Percentiles rank a stretch among this genome's conserved stretches.
phyloP scores from a whole-genome alignment of 257 asterid species.

The Gynochthodes officinalis region DNA sequence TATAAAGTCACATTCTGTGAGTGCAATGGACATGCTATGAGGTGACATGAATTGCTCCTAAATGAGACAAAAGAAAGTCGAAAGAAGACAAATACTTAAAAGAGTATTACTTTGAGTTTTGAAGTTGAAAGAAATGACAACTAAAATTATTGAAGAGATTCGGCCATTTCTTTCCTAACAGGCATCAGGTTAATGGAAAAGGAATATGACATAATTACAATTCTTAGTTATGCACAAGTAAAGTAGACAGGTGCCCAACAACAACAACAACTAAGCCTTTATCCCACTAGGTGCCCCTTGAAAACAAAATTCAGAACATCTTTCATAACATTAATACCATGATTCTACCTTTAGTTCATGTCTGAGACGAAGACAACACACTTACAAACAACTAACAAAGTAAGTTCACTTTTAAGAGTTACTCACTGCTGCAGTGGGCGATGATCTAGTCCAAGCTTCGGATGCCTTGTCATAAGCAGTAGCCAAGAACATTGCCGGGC shows the following conservation, averaged over 20 bases:
- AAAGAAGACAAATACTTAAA: background rate
- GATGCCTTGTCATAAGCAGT: constrained; percentile 78
- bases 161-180: background rate
- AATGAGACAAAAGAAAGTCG: background rate
- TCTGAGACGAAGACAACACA: background rate
- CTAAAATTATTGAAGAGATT: background rate
- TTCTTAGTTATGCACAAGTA: background rate
- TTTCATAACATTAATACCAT: background rate
- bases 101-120: background rate
- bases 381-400: constrained; percentile 7
- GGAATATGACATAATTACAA: background rate
- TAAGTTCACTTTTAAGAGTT: constrained; percentile 9
- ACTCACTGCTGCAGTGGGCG: constrained; percentile 77
- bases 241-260: background rate
- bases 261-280: too few species aligned
- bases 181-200: background rate
- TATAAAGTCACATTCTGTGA: background rate
- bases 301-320: background rate
- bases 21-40: background rate
- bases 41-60: background rate
- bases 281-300: background rate
- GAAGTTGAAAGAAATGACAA: background rate
- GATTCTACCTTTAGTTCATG: background rate
- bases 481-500: constrained; percentile 80
- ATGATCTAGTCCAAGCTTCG: constrained; percentile 78